Conservation (phyloP, 1,284 basidiomycete species). For the Austropuccinia psidii region DNA sequence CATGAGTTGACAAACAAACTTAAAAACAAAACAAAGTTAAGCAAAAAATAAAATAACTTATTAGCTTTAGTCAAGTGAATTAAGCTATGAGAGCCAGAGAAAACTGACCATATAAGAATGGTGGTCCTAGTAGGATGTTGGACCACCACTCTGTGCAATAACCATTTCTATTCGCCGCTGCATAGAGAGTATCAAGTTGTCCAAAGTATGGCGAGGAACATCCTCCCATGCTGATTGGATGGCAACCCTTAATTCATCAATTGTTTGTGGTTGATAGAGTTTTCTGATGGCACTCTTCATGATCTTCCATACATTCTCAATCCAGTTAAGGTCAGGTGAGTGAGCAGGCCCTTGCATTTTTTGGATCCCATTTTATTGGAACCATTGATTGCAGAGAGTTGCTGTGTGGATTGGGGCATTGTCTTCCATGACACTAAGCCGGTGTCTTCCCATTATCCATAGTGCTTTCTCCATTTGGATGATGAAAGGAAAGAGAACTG, state of each 20-base stretch:
- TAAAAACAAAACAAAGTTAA: too few relatives aligned
- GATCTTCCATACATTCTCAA: slow-evolving; percentile 19
- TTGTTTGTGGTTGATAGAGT: neutral
- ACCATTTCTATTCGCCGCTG: neutral
- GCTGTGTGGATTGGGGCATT: neutral
- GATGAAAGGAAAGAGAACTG: too few relatives aligned
- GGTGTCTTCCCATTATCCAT: too few relatives aligned
- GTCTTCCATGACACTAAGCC: slow-evolving; percentile 24
- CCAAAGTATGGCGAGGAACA: neutral
- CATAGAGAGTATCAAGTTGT: slow-evolving; percentile 2
- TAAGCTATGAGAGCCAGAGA: too few relatives aligned
- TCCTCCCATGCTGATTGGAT: neutral
- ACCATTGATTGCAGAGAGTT: neutral
- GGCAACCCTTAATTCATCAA: neutral
- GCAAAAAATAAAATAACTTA: too few relatives aligned
- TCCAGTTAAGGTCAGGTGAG: slow-evolving; percentile 8
- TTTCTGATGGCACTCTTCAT: slow-evolving; percentile 2
- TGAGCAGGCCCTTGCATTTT: neutral
- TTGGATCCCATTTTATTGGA: too few relatives aligned
- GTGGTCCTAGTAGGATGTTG: too few relatives aligned
- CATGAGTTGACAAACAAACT: too few relatives aligned
- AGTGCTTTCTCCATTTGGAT: too few relatives aligned
- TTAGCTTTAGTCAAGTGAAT: too few relatives aligned
- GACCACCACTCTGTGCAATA: neutral
- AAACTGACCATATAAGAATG: too few relatives aligned